Evolutionary conservation across 2,329 filamentous ascomycete genomes (phyloP), one percentile per base, ranked within the genome.

Genomic region (Trichoderma guizhouense): DNA sequence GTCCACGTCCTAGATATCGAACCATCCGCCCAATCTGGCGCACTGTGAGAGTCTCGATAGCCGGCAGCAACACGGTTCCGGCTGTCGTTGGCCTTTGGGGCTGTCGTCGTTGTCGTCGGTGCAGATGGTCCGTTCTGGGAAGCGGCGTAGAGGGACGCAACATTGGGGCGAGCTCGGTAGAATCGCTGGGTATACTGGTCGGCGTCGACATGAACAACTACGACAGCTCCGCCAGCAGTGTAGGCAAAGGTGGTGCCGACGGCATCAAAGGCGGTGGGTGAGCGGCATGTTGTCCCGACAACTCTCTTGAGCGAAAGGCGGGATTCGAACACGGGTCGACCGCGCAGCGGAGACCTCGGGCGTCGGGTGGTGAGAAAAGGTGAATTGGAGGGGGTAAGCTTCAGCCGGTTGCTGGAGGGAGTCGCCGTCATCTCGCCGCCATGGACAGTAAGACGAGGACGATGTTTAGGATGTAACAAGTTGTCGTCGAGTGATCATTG

Each of bases 151-250:
- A 88, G 74, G 79, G 94, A 92, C 53, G 92, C 81, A 7, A 93
- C 92, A 26, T 90, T 90, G 12, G 95, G 94, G 36, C 93, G 89
- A 53, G 95, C 96, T 78, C 94, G 90, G 84, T 93, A 98, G 84
- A 98, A 98, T 72, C 94, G 91, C 80, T 98, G 95, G 1, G 87
- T 88, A 77, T 87, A 88, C 65, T 84, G 81, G 78, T 92, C 86
- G 66, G 90, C 88, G 74, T 93, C 89, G 67, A 98, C 86, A 76
- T 93, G 91, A 8, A 95, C 93, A 21, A 98, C 89, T 0, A 99
- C 93, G n/a, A 94, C 95, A 57, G 95, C 94, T 11, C 94, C 96
- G 70, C 96, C 96, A 9, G 96, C 95, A 74, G 94, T 95, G 80
- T 97, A 96, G 70, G 94, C 94, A 81, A 98, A 97, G 65, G 88